Evolutionary conservation across 805 yeast genomes (phyloP).

Genomic region (Cyberlindnera mississippiensis): DNA sequence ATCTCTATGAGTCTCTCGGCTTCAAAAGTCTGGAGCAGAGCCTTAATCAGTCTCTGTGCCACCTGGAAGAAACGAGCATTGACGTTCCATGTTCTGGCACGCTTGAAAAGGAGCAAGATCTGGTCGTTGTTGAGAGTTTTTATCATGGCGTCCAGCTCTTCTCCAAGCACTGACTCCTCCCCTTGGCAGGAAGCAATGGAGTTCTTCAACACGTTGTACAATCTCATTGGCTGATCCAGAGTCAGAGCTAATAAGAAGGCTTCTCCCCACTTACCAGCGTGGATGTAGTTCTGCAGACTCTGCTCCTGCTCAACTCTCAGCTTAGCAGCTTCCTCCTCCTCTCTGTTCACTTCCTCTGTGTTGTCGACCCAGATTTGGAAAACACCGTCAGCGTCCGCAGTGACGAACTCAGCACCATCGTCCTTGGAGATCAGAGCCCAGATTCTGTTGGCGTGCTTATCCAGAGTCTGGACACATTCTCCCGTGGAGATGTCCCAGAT

Average conservation of each 20-base stretch:
- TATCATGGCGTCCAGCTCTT: slow-evolving; percentile 62
- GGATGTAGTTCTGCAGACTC: slow-evolving; percentile 69
- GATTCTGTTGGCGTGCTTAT: slow-evolving; percentile 90
- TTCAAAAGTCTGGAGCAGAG: slow-evolving; percentile 53
- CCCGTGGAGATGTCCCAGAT: slow-evolving; percentile 80
- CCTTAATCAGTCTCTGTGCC: slow-evolving; percentile 73
- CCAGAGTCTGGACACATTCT: slow-evolving; percentile 80
- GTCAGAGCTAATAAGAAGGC: slow-evolving; percentile 85
- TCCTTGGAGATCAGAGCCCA: slow-evolving; percentile 78
- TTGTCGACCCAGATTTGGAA: slow-evolving; percentile 86
- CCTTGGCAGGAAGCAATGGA: slow-evolving; percentile 38
- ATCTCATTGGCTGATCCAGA: slow-evolving; percentile 84
- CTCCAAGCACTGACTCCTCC: slow-evolving; percentile 42
- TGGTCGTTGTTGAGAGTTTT: slow-evolving; percentile 55
- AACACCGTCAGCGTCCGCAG: slow-evolving; percentile 95
- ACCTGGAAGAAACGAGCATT: slow-evolving; percentile 75
- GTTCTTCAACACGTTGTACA: slow-evolving; percentile 70
- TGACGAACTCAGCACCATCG: slow-evolving; percentile 66
- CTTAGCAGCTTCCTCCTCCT: slow-evolving; percentile 48
- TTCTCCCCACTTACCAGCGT: slow-evolving; percentile 74
- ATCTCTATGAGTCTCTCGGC: slow-evolving; percentile 57
- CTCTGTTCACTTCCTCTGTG: slow-evolving; percentile 64
- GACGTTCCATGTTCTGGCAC: slow-evolving; percentile 93
- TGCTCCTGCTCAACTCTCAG: slow-evolving; percentile 82
- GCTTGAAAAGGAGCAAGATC: slow-evolving; percentile 56